A percentile compares a stretch with the other conserved stretches of the same genome.
These are phyloP conservation scores for Sporothrix brasiliensis DNA, from an alignment of 2,329 filamentous ascomycete species.

Conservation along the genomic window DNA sequence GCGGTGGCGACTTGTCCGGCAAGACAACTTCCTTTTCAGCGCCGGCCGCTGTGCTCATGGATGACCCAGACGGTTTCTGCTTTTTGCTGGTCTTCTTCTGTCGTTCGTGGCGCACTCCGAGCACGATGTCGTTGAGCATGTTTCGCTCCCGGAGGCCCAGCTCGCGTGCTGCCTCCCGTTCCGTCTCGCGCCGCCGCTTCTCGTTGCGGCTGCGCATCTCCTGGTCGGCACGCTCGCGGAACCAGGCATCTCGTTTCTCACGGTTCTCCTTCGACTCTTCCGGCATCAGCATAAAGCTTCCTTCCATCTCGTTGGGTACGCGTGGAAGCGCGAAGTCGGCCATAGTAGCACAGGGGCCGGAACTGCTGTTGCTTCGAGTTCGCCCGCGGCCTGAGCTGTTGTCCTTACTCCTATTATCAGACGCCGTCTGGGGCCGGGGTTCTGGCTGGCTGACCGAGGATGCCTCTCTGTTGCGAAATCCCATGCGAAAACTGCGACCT, in stretches of 20 bases:
- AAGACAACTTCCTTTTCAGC: slow-evolving; percentile 9
- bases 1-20: slow-evolving; percentile 9
- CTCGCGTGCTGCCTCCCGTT: slow-evolving; percentile 22
- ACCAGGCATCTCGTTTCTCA: slow-evolving; percentile 32
- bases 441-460: slow-evolving; percentile 19
- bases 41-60: background rate
- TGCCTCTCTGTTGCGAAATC: slow-evolving; percentile 17
- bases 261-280: slow-evolving; percentile 29
- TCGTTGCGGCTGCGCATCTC: slow-evolving; percentile 10
- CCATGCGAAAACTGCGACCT: slow-evolving; percentile 25
- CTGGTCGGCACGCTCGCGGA: slow-evolving; percentile 29
- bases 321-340: slow-evolving; percentile 28
- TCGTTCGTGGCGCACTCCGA: slow-evolving; percentile 8
- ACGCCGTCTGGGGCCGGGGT: background rate
- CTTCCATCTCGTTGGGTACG: slow-evolving; percentile 27
- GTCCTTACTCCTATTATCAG: background rate
- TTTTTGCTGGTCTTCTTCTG: slow-evolving; percentile 17
- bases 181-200: background rate
- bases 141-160: slow-evolving; percentile 18
- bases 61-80: slow-evolving; percentile 16
- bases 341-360: slow-evolving; percentile 19
- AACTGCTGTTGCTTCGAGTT: background rate
- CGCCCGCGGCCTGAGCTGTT: background rate
- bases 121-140: slow-evolving; percentile 4
- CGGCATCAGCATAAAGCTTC: slow-evolving; percentile 22